Evolutionary conservation across 345 rosid genomes (phyloP), one percentile per base, ranked within the genome.

Genomic region (Fremontodendron californicum): DNA sequence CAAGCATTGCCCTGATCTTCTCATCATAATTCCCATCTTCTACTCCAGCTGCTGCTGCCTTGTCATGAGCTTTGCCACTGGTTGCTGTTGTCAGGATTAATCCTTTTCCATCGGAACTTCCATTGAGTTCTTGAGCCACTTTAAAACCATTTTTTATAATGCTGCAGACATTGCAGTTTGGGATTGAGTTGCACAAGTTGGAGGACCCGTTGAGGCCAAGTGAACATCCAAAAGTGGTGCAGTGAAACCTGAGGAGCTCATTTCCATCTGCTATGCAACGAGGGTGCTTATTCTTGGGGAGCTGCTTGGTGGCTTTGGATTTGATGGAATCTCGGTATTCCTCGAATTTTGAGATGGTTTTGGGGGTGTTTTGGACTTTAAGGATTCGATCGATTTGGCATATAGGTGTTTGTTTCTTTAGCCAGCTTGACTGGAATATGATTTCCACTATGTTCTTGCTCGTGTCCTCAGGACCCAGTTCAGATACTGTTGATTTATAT

Each of bases 391-490:
- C 91, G 18, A 92, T 92, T 76, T 85, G 81, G 86, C 91, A 90
- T 75, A 89, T 71, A 9, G 97, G 90, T 13, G 84, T 58, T 73
- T 92, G 84, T 75, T 90, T 92, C 87, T 89, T 92, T 60, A 92
- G 81, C 97, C 97, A 92, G 85, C 97, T 92, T 74, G 97, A 92
- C 55, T 92, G 92, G 90, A 92, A 92, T 79, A 92, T 92, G 85
- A 92, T 92, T 79, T 92, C 97, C 80, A 92, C 97, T 75, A 90
- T 90, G 90, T 90, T 89, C 90, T 90, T 90, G 91, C 97, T 90
- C 61, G 94, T 87, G 75, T 92, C 97, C 63, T 89, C 93, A 5
- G 88, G 82, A 63, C 90, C 87, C 73, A 90, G 82, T 77, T 92
- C 97, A 29, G 94, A 90, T 10, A 92, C 94, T 92, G 86, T 45